A percentile compares a stretch with the other conserved stretches of the same genome.
phyloP scores from a whole-genome alignment of 2,329 filamentous ascomycete species.

The Parafenestella ontariensis region DNA sequence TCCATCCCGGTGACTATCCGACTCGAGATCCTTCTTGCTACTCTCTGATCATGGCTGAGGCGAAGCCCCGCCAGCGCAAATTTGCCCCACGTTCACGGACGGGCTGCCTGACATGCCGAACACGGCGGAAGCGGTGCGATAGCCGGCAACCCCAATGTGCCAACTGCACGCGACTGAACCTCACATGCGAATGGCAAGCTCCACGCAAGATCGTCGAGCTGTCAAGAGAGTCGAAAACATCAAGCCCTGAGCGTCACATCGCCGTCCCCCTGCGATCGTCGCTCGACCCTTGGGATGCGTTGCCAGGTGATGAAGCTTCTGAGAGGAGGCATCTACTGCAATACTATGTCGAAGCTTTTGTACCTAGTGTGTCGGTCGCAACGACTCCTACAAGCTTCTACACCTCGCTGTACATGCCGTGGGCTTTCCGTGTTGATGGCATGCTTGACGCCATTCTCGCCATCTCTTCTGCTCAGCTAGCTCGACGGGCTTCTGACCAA shows the following conservation, averaged over 20 bases:
- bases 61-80: conserved; percentile 43
- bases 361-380: conserved; percentile 47
- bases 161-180: conserved; percentile 45
- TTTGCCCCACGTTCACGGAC: conserved; percentile 47
- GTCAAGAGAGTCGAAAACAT: conserved; percentile 8
- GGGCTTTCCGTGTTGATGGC: conserved; percentile 45
- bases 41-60: conserved; percentile 39
- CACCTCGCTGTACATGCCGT: conserved; percentile 45
- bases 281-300: conserved; percentile 40
- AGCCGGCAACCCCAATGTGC: conserved; percentile 42
- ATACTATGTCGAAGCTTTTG: conserved; percentile 46
- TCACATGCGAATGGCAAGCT: conserved; percentile 46
- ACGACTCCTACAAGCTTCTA: conserved; percentile 46
- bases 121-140: conserved; percentile 46
- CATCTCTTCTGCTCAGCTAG: conserved; percentile 45
- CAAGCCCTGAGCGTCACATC: conserved; percentile 21
- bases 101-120: conserved; percentile 46
- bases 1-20: conserved; percentile 20
- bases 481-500: conserved; percentile 32
- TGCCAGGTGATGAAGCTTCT: conserved; percentile 31
- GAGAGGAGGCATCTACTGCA: conserved; percentile 41
- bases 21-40: background rate
- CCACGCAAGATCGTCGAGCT: conserved; percentile 32
- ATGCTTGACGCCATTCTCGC: conserved; percentile 47
- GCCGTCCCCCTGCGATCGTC: conserved; percentile 25